A percentile compares a stretch with the other conserved stretches of the same genome.
Evolutionary conservation across 768 basidiomycete species (phyloP).

Genomic region (Suillus occidentalis): DNA sequence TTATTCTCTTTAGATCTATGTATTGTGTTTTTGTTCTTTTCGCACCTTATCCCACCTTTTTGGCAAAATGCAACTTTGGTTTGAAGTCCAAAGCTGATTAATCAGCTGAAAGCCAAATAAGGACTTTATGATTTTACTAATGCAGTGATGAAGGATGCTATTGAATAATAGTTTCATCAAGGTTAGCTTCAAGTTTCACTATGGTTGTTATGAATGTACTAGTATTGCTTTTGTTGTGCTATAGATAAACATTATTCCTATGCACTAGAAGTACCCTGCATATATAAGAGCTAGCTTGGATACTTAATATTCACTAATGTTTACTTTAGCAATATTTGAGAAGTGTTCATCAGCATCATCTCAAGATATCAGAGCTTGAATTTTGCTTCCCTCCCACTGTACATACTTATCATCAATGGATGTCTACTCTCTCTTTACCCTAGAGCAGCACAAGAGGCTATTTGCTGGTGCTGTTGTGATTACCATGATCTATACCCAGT

Average conservation of each 20-base stretch:
- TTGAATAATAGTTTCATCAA: background rate
- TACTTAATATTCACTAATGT: too few relatives aligned
- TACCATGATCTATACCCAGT: too few relatives aligned
- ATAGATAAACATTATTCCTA: background rate
- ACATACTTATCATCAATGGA: too few relatives aligned
- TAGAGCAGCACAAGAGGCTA: too few relatives aligned
- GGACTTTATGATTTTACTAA: background rate
- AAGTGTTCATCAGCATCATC: too few relatives aligned
- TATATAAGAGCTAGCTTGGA: too few relatives aligned
- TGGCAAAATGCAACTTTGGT: background rate
- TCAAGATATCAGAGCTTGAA: too few relatives aligned
- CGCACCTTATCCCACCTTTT: background rate
- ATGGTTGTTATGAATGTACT: background rate
- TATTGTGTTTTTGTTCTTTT: background rate
- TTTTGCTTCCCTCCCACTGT: too few relatives aligned
- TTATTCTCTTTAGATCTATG: too few relatives aligned
- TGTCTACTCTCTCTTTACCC: too few relatives aligned
- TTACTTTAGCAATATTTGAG: too few relatives aligned
- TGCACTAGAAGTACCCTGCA: constrained; percentile 14
- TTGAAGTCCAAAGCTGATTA: background rate
- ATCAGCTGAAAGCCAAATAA: background rate
- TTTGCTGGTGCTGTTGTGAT: too few relatives aligned
- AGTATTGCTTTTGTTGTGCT: background rate
- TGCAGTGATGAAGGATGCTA: constrained; percentile 14
- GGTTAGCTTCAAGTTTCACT: background rate